Percentiles rank a stretch among this genome's conserved stretches.
These are phyloP conservation scores for Solanum peruvianum DNA, from an alignment of 257 asterid species.

Conservation along the genomic window DNA sequence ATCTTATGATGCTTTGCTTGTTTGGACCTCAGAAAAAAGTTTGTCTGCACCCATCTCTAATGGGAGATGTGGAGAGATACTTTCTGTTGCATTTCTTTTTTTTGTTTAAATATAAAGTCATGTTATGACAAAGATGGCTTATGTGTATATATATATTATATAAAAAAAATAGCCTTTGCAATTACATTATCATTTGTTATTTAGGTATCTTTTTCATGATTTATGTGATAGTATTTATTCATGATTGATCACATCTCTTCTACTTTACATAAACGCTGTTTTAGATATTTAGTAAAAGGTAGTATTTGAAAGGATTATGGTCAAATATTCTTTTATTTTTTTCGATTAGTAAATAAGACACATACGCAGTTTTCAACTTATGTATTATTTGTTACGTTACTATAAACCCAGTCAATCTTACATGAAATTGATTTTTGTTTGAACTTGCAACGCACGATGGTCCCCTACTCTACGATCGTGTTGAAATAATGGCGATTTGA, in stretches of 20 bases:
- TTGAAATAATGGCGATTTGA: not conserved
- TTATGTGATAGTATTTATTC: not conserved
- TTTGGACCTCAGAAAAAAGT: constrained; percentile 8
- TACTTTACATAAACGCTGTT: not conserved
- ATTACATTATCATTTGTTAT: not conserved
- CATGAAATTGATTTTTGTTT: not conserved
- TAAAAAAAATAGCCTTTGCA: not conserved
- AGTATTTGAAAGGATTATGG: not conserved
- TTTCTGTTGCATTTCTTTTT: constrained; percentile 1
- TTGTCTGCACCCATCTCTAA: constrained; percentile 2
- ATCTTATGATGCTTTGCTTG: constrained; percentile 16
- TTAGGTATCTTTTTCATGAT: not conserved
- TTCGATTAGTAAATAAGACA: not conserved
- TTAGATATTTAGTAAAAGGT: not conserved
- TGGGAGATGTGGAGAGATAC: constrained; percentile 5
- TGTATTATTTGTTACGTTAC: not conserved
- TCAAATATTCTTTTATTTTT: not conserved
- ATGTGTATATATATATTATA: not conserved
- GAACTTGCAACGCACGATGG: not conserved
- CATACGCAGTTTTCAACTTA: not conserved
- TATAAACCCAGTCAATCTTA: no score
- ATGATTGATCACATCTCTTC: not conserved
- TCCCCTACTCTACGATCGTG: not conserved
- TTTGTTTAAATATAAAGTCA: not conserved
- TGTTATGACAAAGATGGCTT: constrained; percentile 3